Evolutionary conservation across 257 asterid genomes (phyloP).

Genomic region (Fraxinus pennsylvanica): DNA sequence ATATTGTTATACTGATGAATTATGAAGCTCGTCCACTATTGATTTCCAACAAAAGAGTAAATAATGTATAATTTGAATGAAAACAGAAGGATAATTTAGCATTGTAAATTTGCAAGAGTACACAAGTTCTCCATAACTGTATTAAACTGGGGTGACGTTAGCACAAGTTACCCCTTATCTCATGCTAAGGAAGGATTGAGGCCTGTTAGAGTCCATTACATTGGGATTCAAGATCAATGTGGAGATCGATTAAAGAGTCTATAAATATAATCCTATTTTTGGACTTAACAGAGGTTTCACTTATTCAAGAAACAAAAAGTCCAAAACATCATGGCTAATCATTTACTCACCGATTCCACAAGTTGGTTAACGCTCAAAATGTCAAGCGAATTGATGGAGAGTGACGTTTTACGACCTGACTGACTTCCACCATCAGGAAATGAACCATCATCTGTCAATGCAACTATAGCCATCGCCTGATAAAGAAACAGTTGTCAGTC

Average conservation of each 20-base stretch:
- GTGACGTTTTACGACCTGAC: conserved; percentile 51
- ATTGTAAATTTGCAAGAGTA: neutral
- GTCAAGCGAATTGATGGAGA: conserved; percentile 44
- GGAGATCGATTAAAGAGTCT: neutral
- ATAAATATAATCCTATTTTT: neutral
- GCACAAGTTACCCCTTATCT: neutral
- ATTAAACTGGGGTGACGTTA: neutral
- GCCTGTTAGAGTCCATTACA: neutral
- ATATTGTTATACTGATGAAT: conserved; percentile 3
- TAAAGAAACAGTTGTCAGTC: neutral
- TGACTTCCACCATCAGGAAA: conserved; percentile 46
- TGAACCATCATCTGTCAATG: conserved; percentile 42
- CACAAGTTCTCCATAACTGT: neutral
- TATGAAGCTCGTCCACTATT: conserved; percentile 8
- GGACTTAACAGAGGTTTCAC: neutral
- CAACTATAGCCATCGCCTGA: conserved; percentile 40
- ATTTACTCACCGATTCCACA: conserved; percentile 49
- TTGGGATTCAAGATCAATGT: neutral
- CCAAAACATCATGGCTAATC: neutral
- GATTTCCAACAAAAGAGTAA: neutral
- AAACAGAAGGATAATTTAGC: neutral
- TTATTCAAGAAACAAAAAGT: neutral
- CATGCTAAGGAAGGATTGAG: neutral
- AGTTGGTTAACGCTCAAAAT: conserved; percentile 53
- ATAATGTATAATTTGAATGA: conserved; percentile 6